Evolutionary conservation across 2,329 filamentous ascomycete species (phyloP), one percentile per base, ranked within the genome.

Genomic region (Penicillium sp.): DNA sequence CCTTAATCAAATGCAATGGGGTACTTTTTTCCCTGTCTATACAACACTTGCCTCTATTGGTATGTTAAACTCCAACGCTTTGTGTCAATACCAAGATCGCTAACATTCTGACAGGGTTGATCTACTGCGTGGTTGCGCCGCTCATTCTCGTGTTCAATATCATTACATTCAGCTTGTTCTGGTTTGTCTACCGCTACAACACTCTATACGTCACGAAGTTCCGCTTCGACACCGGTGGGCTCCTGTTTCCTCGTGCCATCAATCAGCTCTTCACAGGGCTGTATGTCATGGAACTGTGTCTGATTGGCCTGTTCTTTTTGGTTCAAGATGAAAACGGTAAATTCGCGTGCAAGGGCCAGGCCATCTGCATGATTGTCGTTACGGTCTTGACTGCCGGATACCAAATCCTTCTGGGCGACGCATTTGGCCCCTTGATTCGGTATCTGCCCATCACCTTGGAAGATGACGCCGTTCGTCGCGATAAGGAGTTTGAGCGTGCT

Each of bases 31-130:
- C 67, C 93, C 93, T 0, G 84, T 95, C 0, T 98, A 97, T 68
- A 96, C 93, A 45, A 96, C 95, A 63, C 87, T 98, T 58, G 93
- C 90, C 35, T 94, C 88, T 54, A 97, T 98, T 57, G 89, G 78
- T 73, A 71, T 67, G 68, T 61, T 11, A 28, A 14, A n/a, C 28
- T 29, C 5, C 11, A 40, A 4, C 10, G 4, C 2, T 5, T n/a
- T 10, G 16, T 10, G n/a, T 14, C 31, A 24, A 29, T 11, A 34
- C 8, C n/a, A 6, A 7, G 14, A 38, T 43, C 37, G 45, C 46
- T 52, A 38, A 54, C 38, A 26, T 40, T 49, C 13, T 26, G 9
- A 38, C 27, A 75, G 74, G 82, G 1, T 68, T 95, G 34, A 84
- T 97, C 31, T 98, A 97, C 69, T 87, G 83, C 31, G 79, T 97